Conservation (phyloP, 2,329 filamentous ascomycete genomes). For the Apiospora koreana region DNA sequence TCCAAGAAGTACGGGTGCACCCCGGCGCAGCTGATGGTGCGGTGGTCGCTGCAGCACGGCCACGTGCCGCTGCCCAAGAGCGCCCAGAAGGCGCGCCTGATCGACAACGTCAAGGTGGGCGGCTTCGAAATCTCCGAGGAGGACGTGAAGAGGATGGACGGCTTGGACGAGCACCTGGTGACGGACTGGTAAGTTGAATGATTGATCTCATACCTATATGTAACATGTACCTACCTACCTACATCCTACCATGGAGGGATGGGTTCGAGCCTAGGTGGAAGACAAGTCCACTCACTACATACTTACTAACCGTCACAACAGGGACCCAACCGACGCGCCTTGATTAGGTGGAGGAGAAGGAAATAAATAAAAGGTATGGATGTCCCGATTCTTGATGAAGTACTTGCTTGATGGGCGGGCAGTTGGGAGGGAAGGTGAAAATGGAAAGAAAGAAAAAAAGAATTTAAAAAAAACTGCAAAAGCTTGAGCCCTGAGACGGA, state of each 20-base stretch:
- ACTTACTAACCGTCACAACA: not conserved
- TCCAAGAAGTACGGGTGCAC: conserved; percentile 70
- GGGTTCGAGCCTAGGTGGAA: not conserved
- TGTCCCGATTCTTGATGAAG: not conserved
- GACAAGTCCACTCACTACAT: too few relatives aligned
- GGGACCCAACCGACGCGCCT: conserved; percentile 9
- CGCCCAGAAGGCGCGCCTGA: conserved; percentile 59
- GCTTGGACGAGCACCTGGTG: conserved; percentile 70
- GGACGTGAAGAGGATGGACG: conserved; percentile 66
- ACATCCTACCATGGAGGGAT: not conserved
- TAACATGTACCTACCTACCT: not conserved
- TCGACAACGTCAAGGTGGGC: conserved; percentile 64
- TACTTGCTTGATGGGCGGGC: too few relatives aligned
- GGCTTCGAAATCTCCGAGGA: conserved; percentile 60
- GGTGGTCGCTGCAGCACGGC: conserved; percentile 75
- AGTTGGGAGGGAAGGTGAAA: not conserved
- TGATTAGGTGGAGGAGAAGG: not conserved
- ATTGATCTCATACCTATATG: too few relatives aligned
- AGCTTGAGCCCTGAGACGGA: not conserved
- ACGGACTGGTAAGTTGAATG: conserved; percentile 58
- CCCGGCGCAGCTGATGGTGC: conserved; percentile 71
- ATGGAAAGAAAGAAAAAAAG: not conserved
- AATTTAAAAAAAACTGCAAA: not conserved
- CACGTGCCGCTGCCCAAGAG: conserved; percentile 77
- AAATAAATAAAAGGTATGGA: not conserved